A percentile compares a stretch with the other conserved stretches of the same genome.
phyloP scores from a whole-genome alignment of 768 basidiomycete genomes.

The Rhodosporidiobolus odoratus region DNA sequence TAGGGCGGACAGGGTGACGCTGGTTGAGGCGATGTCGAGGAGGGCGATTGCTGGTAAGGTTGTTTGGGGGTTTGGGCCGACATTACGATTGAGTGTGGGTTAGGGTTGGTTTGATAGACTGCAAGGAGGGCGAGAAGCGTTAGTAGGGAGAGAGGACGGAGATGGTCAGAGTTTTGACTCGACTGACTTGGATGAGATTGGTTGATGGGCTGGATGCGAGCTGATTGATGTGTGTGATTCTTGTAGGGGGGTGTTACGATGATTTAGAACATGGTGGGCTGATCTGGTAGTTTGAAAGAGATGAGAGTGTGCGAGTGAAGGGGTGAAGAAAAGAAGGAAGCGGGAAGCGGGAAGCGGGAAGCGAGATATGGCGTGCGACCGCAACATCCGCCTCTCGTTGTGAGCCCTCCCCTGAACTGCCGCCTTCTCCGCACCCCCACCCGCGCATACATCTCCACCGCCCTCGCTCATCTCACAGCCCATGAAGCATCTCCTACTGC shows the following conservation, averaged over 20 bases:
- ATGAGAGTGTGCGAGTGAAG: constrained; percentile 11
- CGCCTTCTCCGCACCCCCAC: neutral
- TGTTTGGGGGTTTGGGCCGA: constrained; percentile 8
- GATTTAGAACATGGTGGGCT: neutral
- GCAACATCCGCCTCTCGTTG: neutral
- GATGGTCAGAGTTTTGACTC: neutral
- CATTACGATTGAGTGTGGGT: neutral
- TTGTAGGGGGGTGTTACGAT: neutral
- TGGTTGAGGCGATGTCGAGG: neutral
- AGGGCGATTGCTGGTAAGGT: neutral
- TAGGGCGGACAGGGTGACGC: neutral
- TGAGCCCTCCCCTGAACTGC: neutral
- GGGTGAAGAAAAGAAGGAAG: constrained; percentile 3
- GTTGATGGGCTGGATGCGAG: neutral
- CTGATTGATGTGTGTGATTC: too few relatives aligned
- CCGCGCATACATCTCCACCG: too few relatives aligned
- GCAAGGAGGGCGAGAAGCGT: neutral
- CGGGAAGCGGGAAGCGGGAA: neutral
- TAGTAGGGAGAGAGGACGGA: neutral
- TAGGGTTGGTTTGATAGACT: neutral
- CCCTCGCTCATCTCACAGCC: neutral
- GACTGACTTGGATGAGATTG: neutral
- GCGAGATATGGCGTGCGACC: too few relatives aligned
- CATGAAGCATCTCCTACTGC: neutral
- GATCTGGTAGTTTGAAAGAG: constrained; percentile 4